Base-by-base conservation (phyloP, 345 rosid species). In the Arabidopsis suecica region DNA sequence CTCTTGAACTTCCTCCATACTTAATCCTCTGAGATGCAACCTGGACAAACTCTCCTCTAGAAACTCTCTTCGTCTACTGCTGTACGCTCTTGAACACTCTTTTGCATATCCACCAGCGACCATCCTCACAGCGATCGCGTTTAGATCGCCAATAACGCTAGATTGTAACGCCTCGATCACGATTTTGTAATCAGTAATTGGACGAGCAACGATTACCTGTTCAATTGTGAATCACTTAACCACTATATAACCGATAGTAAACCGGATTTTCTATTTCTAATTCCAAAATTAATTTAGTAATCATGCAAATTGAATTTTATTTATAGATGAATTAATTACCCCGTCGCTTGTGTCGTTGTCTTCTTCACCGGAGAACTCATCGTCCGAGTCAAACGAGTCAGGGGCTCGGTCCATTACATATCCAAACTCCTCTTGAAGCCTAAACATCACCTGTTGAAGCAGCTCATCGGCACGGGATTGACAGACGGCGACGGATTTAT, bases 61-160 rank as follows among this genome's bases (percentile, higher is more conserved):
- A 77, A 93, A 93, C 74, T 89, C 96, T 65, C 96, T 84, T 7
- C 97, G 77, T 79, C 88, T 79, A 44, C 86, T 76, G 61, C 96
- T 86, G 87, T 88, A 89, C 53, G 84, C 97, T 80, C 87, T 87
- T 41, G 91, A 87, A 79, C 97, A 91, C 76, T 93, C 98, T 69
- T 88, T 86, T 5, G 74, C 88, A 48, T 83, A 93, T 55, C 96
- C 93, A 3, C 96, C 92, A 0, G 84, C 84, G 45, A 86, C 96
- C 97, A 93, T 91, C 14, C 97, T 82, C 79, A 83, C 83, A 14
- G 91, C 91, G 38, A 93, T 89, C 80, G 88, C 94, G 80, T 91
- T 88, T 34, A 93, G 79, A 61, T 91, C 98, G 75, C 78, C 82
- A n/a, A 93, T 81, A 0, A 89, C 87, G 25, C 86, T 93, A 13